These are phyloP conservation scores for Penicillium glabrum DNA, from an alignment of 2,329 filamentous ascomycete species.

Conservation along the genomic window DNA sequence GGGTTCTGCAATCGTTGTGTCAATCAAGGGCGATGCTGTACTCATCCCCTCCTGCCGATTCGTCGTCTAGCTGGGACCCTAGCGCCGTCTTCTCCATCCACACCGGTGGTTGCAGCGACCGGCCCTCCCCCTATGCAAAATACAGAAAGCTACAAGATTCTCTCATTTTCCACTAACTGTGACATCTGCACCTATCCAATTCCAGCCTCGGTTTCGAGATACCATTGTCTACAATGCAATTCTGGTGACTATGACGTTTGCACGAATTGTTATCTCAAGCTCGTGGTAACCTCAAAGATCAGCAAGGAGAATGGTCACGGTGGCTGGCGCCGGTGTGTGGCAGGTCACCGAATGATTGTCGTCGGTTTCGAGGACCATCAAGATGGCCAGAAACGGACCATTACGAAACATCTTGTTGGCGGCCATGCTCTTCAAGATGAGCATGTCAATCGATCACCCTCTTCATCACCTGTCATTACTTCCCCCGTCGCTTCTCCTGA, in stretches of 20 bases:
- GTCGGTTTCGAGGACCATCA: slow-evolving; percentile 71
- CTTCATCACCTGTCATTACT: slow-evolving; percentile 12
- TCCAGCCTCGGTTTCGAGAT: slow-evolving; percentile 65
- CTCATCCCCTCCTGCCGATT: slow-evolving; percentile 76
- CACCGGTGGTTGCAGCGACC: slow-evolving; percentile 24
- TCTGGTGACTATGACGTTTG: slow-evolving; percentile 89
- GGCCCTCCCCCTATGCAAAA: slow-evolving; percentile 35
- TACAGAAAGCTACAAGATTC: slow-evolving; percentile 59
- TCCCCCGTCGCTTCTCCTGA: slow-evolving; percentile 32
- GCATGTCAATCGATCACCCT: slow-evolving; percentile 35
- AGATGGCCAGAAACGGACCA: slow-evolving; percentile 65
- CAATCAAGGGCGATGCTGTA: slow-evolving; percentile 77
- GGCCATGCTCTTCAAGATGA: slow-evolving; percentile 68
- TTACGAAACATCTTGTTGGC: slow-evolving; percentile 74
- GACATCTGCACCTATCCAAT: slow-evolving; percentile 76
- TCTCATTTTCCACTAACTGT: slow-evolving; percentile 74
- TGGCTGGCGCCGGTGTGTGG: slow-evolving; percentile 81
- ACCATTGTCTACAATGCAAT: slow-evolving; percentile 77
- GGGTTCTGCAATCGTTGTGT: slow-evolving; percentile 89
- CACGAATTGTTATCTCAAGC: slow-evolving; percentile 69
- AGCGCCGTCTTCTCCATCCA: slow-evolving; percentile 9
- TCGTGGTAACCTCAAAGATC: slow-evolving; percentile 65
- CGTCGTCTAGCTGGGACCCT: slow-evolving; percentile 53
- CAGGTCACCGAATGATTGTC: slow-evolving; percentile 80
- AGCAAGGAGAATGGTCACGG: slow-evolving; percentile 71